These are phyloP conservation scores for Monilinia aucupariae DNA, from an alignment of 2,329 filamentous ascomycete genomes.

Conservation along the genomic window DNA sequence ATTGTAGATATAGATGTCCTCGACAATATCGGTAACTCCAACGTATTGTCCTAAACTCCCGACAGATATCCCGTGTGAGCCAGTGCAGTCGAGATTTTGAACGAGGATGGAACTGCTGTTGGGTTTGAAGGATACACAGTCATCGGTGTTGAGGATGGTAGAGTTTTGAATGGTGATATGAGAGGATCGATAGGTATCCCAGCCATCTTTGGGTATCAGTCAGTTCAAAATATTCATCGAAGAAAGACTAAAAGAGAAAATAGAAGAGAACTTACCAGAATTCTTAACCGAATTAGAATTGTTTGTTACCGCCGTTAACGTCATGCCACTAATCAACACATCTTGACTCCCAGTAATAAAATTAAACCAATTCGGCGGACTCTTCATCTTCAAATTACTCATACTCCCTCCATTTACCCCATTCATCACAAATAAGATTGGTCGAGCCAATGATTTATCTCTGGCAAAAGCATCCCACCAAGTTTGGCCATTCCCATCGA, in stretches of 20 bases:
- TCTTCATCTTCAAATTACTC: conserved; percentile 5
- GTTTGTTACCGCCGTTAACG: not conserved
- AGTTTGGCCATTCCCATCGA: conserved; percentile 12
- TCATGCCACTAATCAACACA: conserved; percentile 9
- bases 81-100: conserved; percentile 44
- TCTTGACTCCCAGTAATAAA: not conserved
- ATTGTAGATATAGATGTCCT: conserved; percentile 45
- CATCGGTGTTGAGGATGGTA: conserved; percentile 36
- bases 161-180: conserved; percentile 15
- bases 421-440: conserved; percentile 14
- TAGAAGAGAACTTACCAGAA: not conserved
- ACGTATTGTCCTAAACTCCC: conserved; percentile 53
- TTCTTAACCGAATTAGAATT: conserved; percentile 9
- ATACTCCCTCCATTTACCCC: conserved; percentile 8
- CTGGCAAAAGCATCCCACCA: conserved; percentile 14
- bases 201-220: not conserved
- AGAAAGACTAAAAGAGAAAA: not conserved
- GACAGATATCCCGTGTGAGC: conserved; percentile 48
- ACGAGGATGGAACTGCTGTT: conserved; percentile 51
- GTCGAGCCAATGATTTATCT: not conserved
- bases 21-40: conserved; percentile 44
- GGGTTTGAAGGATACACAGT: conserved; percentile 48
- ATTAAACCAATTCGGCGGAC: conserved; percentile 14
- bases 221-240: too few relatives aligned
- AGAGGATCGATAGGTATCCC: conserved; percentile 14